phyloP scores from a whole-genome alignment of 495 filamentous ascomycete species.

The Amorphotheca resinae region DNA sequence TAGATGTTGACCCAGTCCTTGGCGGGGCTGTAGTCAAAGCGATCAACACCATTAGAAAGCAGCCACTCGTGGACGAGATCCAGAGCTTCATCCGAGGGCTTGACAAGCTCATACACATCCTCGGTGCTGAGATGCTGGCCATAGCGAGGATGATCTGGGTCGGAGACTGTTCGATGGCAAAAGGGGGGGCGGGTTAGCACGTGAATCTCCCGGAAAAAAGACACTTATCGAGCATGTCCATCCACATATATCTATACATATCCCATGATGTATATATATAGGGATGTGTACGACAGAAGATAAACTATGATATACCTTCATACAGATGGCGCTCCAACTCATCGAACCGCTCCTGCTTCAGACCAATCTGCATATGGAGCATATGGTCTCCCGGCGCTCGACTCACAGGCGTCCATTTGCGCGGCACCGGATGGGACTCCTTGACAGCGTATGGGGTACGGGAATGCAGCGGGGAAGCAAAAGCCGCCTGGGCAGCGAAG shows the following conservation, averaged over 20 bases:
- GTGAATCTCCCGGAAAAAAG: too few species aligned
- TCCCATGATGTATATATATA: too few species aligned
- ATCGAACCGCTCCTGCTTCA: slow-evolving; percentile 38
- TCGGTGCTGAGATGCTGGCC: slow-evolving; percentile 32
- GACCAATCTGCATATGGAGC: slow-evolving; percentile 39
- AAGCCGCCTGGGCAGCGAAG: slow-evolving; percentile 15
- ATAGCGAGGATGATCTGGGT: slow-evolving; percentile 30
- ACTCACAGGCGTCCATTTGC: slow-evolving; percentile 32
- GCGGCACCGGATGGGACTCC: slow-evolving; percentile 36
- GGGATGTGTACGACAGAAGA: too few species aligned
- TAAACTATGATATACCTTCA: slow-evolving; percentile 26
- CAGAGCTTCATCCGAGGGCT: slow-evolving; percentile 29
- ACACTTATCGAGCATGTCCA: too few species aligned
- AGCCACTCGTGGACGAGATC: slow-evolving; percentile 36
- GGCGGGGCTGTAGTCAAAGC: slow-evolving; percentile 33
- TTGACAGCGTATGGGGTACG: slow-evolving; percentile 38
- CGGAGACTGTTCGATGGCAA: slow-evolving; percentile 28
- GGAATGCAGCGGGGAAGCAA: slow-evolving; percentile 23
- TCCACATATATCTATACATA: too few species aligned
- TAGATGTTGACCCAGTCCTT: slow-evolving; percentile 39
- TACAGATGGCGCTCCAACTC: slow-evolving; percentile 36
- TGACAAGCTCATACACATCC: slow-evolving; percentile 22
- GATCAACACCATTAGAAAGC: slow-evolving; percentile 33
- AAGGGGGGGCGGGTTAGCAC: too few species aligned
- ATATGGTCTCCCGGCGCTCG: slow-evolving; percentile 26